A percentile compares a stretch with the other conserved stretches of the same genome.
These are phyloP conservation scores for Boletus rubescentipes DNA, from an alignment of 768 basidiomycete genomes.

Conservation along the genomic window DNA sequence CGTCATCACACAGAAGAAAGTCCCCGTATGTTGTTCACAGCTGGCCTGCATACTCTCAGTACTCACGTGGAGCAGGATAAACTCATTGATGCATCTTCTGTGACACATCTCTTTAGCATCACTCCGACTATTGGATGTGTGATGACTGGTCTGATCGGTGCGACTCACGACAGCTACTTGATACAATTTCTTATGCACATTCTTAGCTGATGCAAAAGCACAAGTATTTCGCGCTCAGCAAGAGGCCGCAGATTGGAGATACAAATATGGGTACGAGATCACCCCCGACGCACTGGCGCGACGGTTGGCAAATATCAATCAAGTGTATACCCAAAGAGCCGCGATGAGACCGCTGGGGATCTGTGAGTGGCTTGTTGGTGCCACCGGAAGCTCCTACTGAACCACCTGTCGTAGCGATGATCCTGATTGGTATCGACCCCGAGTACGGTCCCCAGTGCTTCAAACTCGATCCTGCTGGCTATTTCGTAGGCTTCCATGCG, in stretches of 20 bases:
- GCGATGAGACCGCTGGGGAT: slow-evolving; percentile 97
- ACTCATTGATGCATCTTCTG: slow-evolving; percentile 88
- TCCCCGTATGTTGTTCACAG: slow-evolving; percentile 66
- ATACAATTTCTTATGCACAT: not conserved
- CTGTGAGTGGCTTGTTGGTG: slow-evolving; percentile 49
- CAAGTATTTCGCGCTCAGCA: slow-evolving; percentile 83
- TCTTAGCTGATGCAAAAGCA: slow-evolving; percentile 83
- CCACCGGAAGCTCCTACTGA: not conserved
- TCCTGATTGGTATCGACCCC: slow-evolving; percentile 89
- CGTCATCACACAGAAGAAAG: slow-evolving; percentile 97
- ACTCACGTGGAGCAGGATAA: slow-evolving; percentile 68
- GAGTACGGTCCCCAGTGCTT: slow-evolving; percentile 95
- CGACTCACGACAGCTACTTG: slow-evolving; percentile 16
- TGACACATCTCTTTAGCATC: slow-evolving; percentile 95
- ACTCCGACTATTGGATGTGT: slow-evolving; percentile 97
- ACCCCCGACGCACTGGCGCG: slow-evolving; percentile 95
- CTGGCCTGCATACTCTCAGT: not conserved
- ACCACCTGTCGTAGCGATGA: slow-evolving; percentile 67
- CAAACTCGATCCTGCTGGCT: slow-evolving; percentile 98
- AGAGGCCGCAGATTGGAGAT: slow-evolving; percentile 91
- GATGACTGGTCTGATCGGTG: slow-evolving; percentile 96
- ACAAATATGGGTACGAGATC: slow-evolving; percentile 98
- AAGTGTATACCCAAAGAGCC: slow-evolving; percentile 97
- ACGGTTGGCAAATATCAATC: slow-evolving; percentile 95
- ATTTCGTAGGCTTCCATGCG: slow-evolving; percentile 98